These are phyloP conservation scores for Tricladium varicosporioides DNA, from an alignment of 2,329 filamentous ascomycete genomes.

Conservation along the genomic window DNA sequence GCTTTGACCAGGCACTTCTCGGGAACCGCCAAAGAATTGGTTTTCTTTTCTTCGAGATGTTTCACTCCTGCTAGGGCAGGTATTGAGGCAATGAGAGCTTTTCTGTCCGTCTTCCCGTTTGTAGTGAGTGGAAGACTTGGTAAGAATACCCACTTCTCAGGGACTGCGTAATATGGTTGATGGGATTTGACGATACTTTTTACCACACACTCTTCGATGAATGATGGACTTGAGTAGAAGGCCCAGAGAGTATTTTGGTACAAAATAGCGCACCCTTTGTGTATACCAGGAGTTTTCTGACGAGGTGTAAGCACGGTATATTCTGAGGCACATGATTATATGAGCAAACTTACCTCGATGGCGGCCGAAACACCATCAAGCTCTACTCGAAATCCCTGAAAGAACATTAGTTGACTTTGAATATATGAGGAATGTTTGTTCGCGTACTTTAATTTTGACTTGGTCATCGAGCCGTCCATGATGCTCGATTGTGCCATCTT, in stretches of 20 bases:
- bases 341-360: slow-evolving; percentile 38
- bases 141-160: slow-evolving; percentile 44
- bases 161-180: slow-evolving; percentile 56
- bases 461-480: slow-evolving; percentile 60
- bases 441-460: slow-evolving; percentile 54
- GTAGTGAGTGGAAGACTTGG: slow-evolving; percentile 47
- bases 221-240: slow-evolving; percentile 41
- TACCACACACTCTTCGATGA: slow-evolving; percentile 31
- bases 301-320: background rate
- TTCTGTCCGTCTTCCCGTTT: slow-evolving; percentile 58
- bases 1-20: background rate
- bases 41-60: background rate
- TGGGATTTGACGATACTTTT: slow-evolving; percentile 23
- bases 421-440: background rate
- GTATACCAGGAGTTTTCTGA: slow-evolving; percentile 39
- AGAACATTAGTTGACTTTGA: background rate
- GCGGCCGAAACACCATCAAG: slow-evolving; percentile 55
- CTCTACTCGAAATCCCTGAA: slow-evolving; percentile 56
- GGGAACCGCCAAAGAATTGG: background rate
- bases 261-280: slow-evolving; percentile 46
- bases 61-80: background rate
- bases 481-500: slow-evolving; percentile 52
- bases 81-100: slow-evolving; percentile 34
- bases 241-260: slow-evolving; percentile 49
- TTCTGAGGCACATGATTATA: too few relatives aligned